These are phyloP conservation scores for Euphorbia peplus DNA, from an alignment of 345 rosid genomes.

Conservation along the genomic window DNA sequence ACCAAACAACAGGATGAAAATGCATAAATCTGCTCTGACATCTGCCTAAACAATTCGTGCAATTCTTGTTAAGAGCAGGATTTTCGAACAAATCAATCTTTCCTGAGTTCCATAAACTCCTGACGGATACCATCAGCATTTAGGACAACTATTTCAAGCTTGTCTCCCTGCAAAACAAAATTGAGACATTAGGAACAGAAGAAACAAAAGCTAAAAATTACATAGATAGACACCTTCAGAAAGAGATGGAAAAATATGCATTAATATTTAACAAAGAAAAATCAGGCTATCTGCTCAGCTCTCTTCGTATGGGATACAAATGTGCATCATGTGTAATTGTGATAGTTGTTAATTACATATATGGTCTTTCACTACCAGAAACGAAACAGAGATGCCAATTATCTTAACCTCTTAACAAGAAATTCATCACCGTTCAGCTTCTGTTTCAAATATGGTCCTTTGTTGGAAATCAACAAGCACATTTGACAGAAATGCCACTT, in stretches of 20 bases:
- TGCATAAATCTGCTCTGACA: background rate
- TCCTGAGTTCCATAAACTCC: slow-evolving; percentile 77
- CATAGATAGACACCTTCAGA: background rate
- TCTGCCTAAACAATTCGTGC: background rate
- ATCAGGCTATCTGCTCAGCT: background rate
- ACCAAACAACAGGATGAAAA: slow-evolving; percentile 4
- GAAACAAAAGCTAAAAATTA: background rate
- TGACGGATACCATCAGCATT: slow-evolving; percentile 66
- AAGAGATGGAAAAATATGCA: background rate
- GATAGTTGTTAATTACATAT: no score
- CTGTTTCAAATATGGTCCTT: no score
- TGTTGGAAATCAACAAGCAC: no score
- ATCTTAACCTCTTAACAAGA: no score
- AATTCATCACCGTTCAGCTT: no score
- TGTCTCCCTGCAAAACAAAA: slow-evolving; percentile 65
- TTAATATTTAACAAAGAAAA: background rate
- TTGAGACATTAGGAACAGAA: background rate
- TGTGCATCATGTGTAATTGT: background rate
- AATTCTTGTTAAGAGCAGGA: background rate
- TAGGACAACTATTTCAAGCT: slow-evolving; percentile 69
- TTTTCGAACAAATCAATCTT: slow-evolving; percentile 45
- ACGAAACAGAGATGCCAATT: no score
- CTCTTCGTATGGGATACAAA: background rate
- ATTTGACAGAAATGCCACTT: no score
- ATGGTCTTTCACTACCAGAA: no score